These are phyloP conservation scores for Alisma plantagoaquatica DNA, from an alignment of 106 monocot species.

Conservation along the genomic window DNA sequence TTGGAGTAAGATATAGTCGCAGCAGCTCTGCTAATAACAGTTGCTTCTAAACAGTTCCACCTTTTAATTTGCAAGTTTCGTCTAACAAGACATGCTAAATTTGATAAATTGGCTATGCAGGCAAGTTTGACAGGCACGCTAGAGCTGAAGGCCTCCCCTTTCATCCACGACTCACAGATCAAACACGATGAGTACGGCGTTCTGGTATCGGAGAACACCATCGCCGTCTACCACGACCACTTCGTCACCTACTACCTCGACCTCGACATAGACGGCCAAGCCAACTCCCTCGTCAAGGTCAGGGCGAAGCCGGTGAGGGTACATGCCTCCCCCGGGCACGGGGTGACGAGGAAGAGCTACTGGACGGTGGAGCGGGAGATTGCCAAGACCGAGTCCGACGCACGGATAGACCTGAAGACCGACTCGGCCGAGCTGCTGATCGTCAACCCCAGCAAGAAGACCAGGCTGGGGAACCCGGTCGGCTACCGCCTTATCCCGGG, in stretches of 20 bases:
- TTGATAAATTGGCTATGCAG: conserved; percentile 15
- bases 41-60: too few relatives aligned
- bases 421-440: conserved; percentile 28
- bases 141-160: conserved; percentile 30
- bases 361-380: conserved; percentile 50
- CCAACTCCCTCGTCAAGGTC: conserved; percentile 52
- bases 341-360: conserved; percentile 37
- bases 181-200: conserved; percentile 27
- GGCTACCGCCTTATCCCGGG: conserved; percentile 35
- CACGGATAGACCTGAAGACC: conserved; percentile 12
- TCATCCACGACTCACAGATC: conserved; percentile 37
- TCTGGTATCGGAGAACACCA: conserved; percentile 35
- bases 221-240: conserved; percentile 59
- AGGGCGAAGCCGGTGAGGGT: conserved; percentile 13
- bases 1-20: conserved; percentile 24
- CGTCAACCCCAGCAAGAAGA: conserved; percentile 52
- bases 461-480: conserved; percentile 35
- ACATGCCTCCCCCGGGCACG: too few relatives aligned
- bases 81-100: too few relatives aligned
- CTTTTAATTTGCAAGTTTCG: too few relatives aligned
- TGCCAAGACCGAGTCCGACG: conserved; percentile 43
- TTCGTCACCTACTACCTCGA: conserved; percentile 64
- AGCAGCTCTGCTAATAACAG: too few relatives aligned
- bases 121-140: conserved; percentile 44
- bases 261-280: conserved; percentile 43